These are phyloP conservation scores for Rhododendron ovatum DNA, from an alignment of 148 eudicot species.

Conservation along the genomic window DNA sequence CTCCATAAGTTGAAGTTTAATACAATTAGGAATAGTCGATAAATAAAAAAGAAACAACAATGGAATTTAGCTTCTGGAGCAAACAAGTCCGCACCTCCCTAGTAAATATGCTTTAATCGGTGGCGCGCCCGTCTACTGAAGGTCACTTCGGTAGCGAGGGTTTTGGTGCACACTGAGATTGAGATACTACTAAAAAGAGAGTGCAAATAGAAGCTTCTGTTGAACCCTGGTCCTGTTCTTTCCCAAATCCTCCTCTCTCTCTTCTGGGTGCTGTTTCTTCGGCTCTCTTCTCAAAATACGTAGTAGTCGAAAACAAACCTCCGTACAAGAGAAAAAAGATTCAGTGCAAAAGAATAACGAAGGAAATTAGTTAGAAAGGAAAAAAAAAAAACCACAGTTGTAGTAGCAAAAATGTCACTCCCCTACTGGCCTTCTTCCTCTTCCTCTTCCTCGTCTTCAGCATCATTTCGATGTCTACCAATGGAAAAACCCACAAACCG, in stretches of 20 bases:
- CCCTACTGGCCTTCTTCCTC: conserved; percentile 2
- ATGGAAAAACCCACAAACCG: neutral
- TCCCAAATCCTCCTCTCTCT: neutral
- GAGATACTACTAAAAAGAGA: too few relatives aligned
- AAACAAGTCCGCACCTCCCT: too few relatives aligned
- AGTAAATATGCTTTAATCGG: too few relatives aligned
- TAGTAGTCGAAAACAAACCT: neutral
- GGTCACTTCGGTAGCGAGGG: neutral
- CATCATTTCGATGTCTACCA: neutral
- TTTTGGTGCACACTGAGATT: neutral
- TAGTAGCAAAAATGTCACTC: neutral
- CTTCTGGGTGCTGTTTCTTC: neutral
- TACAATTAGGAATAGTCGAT: too few relatives aligned
- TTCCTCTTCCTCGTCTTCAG: conserved; percentile 2
- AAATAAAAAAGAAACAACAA: too few relatives aligned
- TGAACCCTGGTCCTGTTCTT: neutral
- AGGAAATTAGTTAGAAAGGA: neutral
- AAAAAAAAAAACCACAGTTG: too few relatives aligned
- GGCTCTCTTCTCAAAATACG: neutral
- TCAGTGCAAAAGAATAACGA: neutral
- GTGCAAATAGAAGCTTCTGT: neutral
- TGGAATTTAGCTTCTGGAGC: too few relatives aligned
- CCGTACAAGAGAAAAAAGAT: neutral
- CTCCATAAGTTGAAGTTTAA: too few relatives aligned
- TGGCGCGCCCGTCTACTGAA: too few relatives aligned